Evolutionary conservation across 371 early-diverging fungal genomes (phyloP).

Genomic region (Actinomucor elegans): DNA sequence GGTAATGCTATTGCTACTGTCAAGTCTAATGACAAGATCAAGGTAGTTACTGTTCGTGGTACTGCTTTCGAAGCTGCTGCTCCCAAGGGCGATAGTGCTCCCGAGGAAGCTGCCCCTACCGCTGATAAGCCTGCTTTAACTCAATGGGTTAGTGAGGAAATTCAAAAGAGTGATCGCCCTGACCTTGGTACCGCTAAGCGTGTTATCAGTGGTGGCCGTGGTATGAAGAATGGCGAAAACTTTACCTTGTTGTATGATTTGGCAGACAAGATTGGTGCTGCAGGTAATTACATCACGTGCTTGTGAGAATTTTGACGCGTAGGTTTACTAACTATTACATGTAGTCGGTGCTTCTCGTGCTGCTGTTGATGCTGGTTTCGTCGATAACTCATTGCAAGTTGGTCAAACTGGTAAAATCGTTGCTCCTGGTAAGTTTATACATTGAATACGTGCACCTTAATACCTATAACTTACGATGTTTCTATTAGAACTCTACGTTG

Average conservation of each 20-base stretch:
- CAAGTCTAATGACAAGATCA: slow-evolving; percentile 83
- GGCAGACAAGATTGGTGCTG: slow-evolving; percentile 94
- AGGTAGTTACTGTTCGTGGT: slow-evolving; percentile 89
- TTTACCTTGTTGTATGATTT: slow-evolving; percentile 90
- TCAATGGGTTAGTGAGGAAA: slow-evolving; percentile 88
- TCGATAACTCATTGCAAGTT: slow-evolving; percentile 94
- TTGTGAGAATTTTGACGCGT: slow-evolving; percentile 18
- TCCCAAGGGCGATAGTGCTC: slow-evolving; percentile 53
- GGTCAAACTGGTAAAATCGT: slow-evolving; percentile 99
- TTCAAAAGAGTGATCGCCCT: slow-evolving; percentile 94
- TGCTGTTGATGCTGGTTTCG: slow-evolving; percentile 97
- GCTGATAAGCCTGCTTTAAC: slow-evolving; percentile 62
- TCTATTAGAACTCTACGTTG: slow-evolving; percentile 82
- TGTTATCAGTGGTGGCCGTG: slow-evolving; percentile 95
- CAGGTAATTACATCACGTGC: slow-evolving; percentile 59
- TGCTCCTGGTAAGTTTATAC: slow-evolving; percentile 71
- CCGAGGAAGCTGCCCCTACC: slow-evolving; percentile 66
- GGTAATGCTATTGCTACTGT: slow-evolving; percentile 97
- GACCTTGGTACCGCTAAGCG: slow-evolving; percentile 88
- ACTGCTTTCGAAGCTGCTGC: slow-evolving; percentile 84
- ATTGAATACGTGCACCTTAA: too few species aligned
- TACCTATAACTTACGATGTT: too few species aligned
- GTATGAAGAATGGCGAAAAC: slow-evolving; percentile 95
- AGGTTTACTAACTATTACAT: neutral
- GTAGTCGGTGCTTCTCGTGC: slow-evolving; percentile 97